phyloP scores from a whole-genome alignment of 1,284 basidiomycete species.

The Meira miltonrushii region DNA sequence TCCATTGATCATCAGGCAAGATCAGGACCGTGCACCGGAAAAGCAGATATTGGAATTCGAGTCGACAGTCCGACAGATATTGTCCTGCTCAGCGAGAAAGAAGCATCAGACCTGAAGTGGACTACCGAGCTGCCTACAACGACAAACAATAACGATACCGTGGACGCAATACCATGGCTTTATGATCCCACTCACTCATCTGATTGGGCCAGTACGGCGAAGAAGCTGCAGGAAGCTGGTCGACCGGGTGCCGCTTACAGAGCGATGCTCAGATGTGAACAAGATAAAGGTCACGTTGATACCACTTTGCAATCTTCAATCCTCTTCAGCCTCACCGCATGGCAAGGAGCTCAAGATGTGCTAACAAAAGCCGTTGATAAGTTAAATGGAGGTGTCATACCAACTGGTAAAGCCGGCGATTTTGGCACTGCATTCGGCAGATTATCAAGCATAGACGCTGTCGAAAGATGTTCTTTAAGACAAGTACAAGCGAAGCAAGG shows the following conservation, averaged over 20 bases:
- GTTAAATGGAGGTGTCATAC: background rate
- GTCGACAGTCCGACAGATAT: constrained; percentile 49
- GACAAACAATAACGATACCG: background rate
- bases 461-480: background rate
- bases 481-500: background rate
- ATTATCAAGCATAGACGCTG: constrained; percentile 2
- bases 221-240: background rate
- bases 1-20: constrained; percentile 37
- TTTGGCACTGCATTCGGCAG: background rate
- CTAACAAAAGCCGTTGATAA: background rate
- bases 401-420: background rate
- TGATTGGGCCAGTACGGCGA: background rate
- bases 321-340: constrained; percentile 4
- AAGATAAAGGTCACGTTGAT: background rate
- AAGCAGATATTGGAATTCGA: constrained; percentile 35
- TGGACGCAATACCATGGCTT: background rate
- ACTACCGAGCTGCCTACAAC: background rate
- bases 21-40: constrained; percentile 38
- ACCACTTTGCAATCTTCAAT: background rate
- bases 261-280: background rate
- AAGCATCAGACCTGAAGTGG: constrained; percentile 3
- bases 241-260: constrained; percentile 12
- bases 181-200: background rate
- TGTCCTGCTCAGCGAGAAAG: constrained; percentile 23
- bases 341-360: background rate